Evolutionary conservation across 163 green algal species (phyloP).

Genomic region (Chlorella variabilis): DNA sequence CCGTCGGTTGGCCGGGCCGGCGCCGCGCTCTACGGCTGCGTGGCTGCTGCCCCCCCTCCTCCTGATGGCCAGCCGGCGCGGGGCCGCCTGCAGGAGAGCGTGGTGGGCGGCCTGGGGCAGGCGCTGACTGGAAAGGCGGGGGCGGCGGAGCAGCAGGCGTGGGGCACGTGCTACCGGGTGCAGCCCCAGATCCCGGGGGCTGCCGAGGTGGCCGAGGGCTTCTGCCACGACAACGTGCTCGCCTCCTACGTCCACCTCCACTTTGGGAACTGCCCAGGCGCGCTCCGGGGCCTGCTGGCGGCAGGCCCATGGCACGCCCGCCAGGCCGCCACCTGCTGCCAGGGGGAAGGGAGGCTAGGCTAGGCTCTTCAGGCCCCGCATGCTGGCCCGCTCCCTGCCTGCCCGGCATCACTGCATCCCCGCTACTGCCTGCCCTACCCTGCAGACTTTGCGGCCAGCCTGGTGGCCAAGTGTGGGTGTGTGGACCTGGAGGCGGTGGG

Average conservation of each 20-base stretch:
- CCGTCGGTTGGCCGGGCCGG: too few relatives aligned
- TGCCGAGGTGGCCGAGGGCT: slow-evolving; percentile 74
- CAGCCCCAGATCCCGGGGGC: slow-evolving; percentile 38
- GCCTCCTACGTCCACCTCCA: slow-evolving; percentile 88
- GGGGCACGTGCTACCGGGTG: slow-evolving; percentile 14
- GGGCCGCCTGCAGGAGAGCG: slow-evolving; percentile 33
- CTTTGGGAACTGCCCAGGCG: slow-evolving; percentile 72
- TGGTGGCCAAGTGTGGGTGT: slow-evolving; percentile 68
- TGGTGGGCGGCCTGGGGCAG: slow-evolving; percentile 37
- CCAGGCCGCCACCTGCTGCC: too few relatives aligned
- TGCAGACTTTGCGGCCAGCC: slow-evolving; percentile 47
- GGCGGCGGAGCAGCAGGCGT: slow-evolving; percentile 4
- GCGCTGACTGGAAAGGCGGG: neutral
- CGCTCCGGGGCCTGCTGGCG: too few relatives aligned
- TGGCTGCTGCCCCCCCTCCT: neutral
- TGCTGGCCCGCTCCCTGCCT: too few relatives aligned
- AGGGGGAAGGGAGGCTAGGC: too few relatives aligned
- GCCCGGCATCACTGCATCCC: too few relatives aligned
- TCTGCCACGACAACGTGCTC: slow-evolving; percentile 71
- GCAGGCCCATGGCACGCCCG: too few relatives aligned
- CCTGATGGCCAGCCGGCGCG: too few relatives aligned
- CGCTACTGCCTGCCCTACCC: too few relatives aligned
- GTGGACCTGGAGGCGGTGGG: slow-evolving; percentile 48
- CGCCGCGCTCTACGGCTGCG: too few relatives aligned
- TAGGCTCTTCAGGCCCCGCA: too few relatives aligned